These are phyloP conservation scores for Xylaria sp. DNA, from an alignment of 2,329 filamentous ascomycete species.

Conservation along the genomic window DNA sequence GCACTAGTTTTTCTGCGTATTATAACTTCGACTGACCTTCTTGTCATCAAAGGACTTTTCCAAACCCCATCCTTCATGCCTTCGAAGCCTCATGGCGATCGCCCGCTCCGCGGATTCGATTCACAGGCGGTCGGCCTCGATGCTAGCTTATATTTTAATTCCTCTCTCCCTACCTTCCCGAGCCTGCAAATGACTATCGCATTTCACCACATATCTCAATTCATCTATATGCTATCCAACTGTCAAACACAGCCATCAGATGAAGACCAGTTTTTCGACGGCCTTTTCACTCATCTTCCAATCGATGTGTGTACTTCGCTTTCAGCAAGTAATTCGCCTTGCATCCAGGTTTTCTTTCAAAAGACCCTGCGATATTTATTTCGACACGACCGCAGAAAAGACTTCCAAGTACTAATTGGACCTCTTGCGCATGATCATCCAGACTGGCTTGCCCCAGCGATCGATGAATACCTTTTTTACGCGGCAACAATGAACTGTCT, in stretches of 20 bases:
- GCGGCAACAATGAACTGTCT: neutral
- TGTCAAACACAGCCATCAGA: neutral
- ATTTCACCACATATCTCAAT: too few species aligned
- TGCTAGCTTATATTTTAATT: neutral
- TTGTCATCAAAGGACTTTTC: neutral
- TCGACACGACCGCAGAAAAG: neutral
- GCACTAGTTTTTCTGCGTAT: too few species aligned
- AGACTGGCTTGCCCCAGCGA: neutral
- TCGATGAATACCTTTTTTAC: neutral
- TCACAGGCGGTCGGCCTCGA: neutral
- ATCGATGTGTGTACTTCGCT: neutral
- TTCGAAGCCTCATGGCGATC: neutral
- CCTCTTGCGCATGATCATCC: slow-evolving; percentile 1
- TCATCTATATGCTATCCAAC: too few species aligned
- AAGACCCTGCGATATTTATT: neutral
- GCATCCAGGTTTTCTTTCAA: neutral
- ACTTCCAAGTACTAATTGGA: neutral
- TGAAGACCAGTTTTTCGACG: neutral
- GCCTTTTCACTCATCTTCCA: neutral
- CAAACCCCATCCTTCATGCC: neutral
- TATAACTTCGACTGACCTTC: neutral
- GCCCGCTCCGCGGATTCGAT: neutral
- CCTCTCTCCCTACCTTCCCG: neutral
- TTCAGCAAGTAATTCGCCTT: neutral
- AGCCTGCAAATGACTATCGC: neutral